Percentiles rank a stretch among this genome's conserved stretches.
Conservation (phyloP, 768 basidiomycete genomes). For the Cystobasidium onofrii region DNA sequence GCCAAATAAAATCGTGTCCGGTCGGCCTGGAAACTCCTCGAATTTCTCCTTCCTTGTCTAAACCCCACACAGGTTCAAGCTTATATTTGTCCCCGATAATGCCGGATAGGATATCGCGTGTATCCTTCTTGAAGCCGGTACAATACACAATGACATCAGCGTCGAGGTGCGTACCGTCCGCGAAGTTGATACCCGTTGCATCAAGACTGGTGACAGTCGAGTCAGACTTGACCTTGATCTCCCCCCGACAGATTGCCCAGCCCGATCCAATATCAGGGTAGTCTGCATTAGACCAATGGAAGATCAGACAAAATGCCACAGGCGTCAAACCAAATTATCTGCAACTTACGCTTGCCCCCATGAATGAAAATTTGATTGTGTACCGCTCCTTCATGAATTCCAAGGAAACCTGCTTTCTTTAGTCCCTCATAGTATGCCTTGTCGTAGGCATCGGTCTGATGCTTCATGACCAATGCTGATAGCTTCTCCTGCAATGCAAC, state of each 20-base stretch:
- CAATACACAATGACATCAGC: constrained; percentile 57
- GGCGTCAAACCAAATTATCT: no score
- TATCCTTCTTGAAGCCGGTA: constrained; percentile 49
- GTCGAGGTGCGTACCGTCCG: constrained; percentile 50
- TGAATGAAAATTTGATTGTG: constrained; percentile 12
- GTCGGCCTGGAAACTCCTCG: constrained; percentile 48
- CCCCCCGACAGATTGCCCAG: constrained; percentile 57
- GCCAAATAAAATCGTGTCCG: constrained; percentile 2
- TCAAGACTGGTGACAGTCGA: constrained; percentile 51
- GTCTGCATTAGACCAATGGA: background rate
- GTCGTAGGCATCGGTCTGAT: background rate
- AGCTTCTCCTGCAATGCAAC: constrained; percentile 4
- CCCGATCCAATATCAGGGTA: constrained; percentile 13
- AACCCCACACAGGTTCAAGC: constrained; percentile 58
- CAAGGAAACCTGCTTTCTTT: constrained; percentile 13
- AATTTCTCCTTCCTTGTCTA: constrained; percentile 60
- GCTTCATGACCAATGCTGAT: background rate
- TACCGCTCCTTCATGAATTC: background rate
- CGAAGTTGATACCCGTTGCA: constrained; percentile 49
- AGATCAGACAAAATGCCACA: background rate
- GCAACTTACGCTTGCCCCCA: constrained; percentile 10
- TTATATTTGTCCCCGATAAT: constrained; percentile 35
- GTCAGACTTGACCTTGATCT: constrained; percentile 60
- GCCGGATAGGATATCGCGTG: background rate
- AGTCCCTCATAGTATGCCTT: constrained; percentile 13